Conservation (phyloP, 139 green algal genomes). For the Closterium sp. region DNA sequence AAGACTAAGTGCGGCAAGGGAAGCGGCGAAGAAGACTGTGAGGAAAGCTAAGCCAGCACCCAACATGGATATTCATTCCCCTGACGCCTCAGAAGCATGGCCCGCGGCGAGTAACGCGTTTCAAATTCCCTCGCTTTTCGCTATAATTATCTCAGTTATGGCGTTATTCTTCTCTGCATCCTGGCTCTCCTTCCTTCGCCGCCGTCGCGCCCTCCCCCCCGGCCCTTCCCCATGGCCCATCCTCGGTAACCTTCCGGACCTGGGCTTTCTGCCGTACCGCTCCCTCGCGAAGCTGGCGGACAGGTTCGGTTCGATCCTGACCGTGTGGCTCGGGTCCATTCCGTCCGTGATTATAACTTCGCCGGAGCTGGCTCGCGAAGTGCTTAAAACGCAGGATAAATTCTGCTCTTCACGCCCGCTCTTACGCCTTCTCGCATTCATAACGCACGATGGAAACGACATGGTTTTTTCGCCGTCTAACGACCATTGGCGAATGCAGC, state of each 20-base stretch:
- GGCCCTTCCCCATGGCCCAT: slow-evolving; percentile 17
- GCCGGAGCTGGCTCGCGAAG: neutral
- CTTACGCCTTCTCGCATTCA: neutral
- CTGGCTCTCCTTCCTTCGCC: slow-evolving; percentile 1
- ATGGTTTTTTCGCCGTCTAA: neutral
- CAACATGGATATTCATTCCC: neutral
- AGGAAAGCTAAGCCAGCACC: neutral
- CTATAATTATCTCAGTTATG: neutral
- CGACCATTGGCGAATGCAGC: neutral
- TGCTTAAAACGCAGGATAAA: neutral
- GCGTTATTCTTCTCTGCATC: neutral
- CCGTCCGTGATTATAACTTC: slow-evolving; percentile 21
- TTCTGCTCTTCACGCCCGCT: slow-evolving; percentile 19
- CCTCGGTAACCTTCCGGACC: neutral
- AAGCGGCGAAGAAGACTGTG: neutral
- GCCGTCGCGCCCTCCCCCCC: neutral
- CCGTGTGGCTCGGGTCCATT: neutral
- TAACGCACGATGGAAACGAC: neutral
- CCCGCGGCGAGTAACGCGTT: neutral
- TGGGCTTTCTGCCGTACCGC: slow-evolving; percentile 15
- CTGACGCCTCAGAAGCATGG: neutral
- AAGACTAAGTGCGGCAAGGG: no score
- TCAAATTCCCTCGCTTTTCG: neutral
- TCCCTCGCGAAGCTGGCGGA: slow-evolving; percentile 15
- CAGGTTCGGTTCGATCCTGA: slow-evolving; percentile 23